Base-by-base conservation (phyloP, 352 stramenopile species). In the Pythium phragmitis region DNA sequence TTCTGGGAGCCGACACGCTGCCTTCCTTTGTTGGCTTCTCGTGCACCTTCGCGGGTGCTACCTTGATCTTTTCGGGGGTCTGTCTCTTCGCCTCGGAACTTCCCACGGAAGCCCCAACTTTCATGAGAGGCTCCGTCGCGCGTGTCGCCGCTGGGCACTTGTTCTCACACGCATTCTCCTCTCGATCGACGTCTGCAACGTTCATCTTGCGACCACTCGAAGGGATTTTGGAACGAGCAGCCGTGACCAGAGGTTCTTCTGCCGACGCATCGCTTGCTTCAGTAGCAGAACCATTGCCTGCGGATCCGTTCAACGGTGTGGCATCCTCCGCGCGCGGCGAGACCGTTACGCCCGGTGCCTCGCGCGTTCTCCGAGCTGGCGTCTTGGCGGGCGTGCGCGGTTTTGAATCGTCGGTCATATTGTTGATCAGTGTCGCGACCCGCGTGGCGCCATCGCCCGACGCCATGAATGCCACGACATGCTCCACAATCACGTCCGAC, bases 401-500 rank as follows among this genome's bases (percentile, higher is more conserved):
- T 37, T 51, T 50, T 12, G 36, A 63, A 26, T 65, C 56, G 3
- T 66, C 60, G 2, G 28, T 23, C 53, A 50, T 57, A 14, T 13
- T 36, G 4, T 53, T 59, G 55, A 90, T 48, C 43, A 56, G 57
- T 9, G 33, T 45, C 17, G 74, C 46, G 53, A 90, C 63, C 13
- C 60, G 67, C 57, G 70, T 30, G 42, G 80, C 75, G 28, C 79
- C 81, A 37, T 88, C 66, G 23, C 52, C 54, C 11, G 68, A 49
- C 26, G 72, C 59, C 50, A 88, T 53, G 59, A 85, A 85, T 36
- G 76, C 46, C 55, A 72, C 60, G 19, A 80, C 65, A 52, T 84
- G 71, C 54, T 75, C 59, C 30, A 84, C 45, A 53, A 90, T 87
- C 42, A 88, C 74, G 46, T 90, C 77, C 16, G 77, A 87, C 69